Conservation (phyloP, 2,329 filamentous ascomycete species). For the Tolypocladium pustulatum region DNA sequence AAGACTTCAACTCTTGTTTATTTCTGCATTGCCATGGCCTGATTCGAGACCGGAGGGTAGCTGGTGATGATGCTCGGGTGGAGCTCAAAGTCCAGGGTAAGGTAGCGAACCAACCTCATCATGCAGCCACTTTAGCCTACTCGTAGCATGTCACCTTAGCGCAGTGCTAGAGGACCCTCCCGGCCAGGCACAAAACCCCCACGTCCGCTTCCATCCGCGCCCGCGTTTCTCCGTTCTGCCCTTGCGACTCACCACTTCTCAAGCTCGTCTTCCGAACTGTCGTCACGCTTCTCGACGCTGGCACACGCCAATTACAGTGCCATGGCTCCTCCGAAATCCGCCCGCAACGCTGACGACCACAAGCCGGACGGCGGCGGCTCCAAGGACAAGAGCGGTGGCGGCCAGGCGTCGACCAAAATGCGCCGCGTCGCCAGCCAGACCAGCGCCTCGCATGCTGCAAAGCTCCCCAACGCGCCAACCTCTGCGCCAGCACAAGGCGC, state of each 20-base stretch:
- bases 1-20: not conserved
- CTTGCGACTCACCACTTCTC: not conserved
- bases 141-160: not conserved
- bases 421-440: slow-evolving; percentile 43
- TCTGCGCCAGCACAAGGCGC: slow-evolving; percentile 18
- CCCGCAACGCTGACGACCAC: slow-evolving; percentile 31
- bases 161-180: not conserved
- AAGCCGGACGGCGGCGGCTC: slow-evolving; percentile 28
- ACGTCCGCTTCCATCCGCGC: not conserved
- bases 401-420: slow-evolving; percentile 40
- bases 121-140: not conserved
- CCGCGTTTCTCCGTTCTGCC: not conserved
- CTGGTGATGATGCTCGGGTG: not conserved
- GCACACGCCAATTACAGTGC: not conserved
- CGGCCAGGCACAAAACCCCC: not conserved
- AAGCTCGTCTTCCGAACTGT: not conserved
- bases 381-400: slow-evolving; percentile 35
- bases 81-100: not conserved
- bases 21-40: not conserved
- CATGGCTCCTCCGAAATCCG: slow-evolving; percentile 37
- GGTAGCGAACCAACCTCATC: not conserved
- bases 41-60: not conserved
- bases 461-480: slow-evolving; percentile 29
- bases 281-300: not conserved
- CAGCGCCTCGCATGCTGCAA: slow-evolving; percentile 23